A percentile compares a stretch with the other conserved stretches of the same genome.
Evolutionary conservation across 352 stramenopile genomes (phyloP).

Genomic region (Saprolegnia diclina): DNA sequence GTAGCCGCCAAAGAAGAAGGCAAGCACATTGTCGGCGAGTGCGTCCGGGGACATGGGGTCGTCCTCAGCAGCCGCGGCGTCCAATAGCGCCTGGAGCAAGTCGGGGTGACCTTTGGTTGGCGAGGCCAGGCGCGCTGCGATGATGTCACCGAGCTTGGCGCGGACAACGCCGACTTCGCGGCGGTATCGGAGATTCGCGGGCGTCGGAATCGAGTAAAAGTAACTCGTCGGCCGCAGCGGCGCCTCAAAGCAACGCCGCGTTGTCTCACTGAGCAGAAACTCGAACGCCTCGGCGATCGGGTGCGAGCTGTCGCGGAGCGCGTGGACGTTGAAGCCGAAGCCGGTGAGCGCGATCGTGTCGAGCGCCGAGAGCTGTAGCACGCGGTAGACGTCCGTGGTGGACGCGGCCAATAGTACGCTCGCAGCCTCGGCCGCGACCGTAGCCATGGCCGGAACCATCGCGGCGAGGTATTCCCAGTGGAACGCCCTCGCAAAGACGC

Average conservation of each 20-base stretch:
- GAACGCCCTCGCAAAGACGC: slow-evolving; percentile 1
- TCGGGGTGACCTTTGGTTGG: slow-evolving; percentile 4
- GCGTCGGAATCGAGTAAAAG: slow-evolving; percentile 9
- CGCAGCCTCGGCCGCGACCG: background rate
- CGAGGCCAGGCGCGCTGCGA: background rate
- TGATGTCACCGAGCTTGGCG: background rate
- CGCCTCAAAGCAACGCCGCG: background rate
- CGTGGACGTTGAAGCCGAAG: background rate
- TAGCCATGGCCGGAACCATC: slow-evolving; percentile 9
- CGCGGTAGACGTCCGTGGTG: background rate
- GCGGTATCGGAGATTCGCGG: background rate
- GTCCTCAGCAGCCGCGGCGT: slow-evolving; percentile 8
- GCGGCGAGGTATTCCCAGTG: slow-evolving; percentile 3
- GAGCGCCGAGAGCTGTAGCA: slow-evolving; percentile 4
- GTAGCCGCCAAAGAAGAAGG: slow-evolving; percentile 76
- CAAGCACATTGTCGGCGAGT: slow-evolving; percentile 62
- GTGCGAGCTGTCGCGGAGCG: background rate
- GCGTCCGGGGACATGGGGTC: slow-evolving; percentile 32
- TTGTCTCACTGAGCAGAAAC: slow-evolving; percentile 14
- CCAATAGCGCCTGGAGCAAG: slow-evolving; percentile 25
- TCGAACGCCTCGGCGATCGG: slow-evolving; percentile 11
- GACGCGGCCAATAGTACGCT: background rate
- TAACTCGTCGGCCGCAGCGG: background rate
- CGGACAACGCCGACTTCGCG: background rate
- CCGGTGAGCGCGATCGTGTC: background rate